These are phyloP conservation scores for Dendrobium catenatum DNA, from an alignment of 106 monocot species.

Conservation along the genomic window DNA sequence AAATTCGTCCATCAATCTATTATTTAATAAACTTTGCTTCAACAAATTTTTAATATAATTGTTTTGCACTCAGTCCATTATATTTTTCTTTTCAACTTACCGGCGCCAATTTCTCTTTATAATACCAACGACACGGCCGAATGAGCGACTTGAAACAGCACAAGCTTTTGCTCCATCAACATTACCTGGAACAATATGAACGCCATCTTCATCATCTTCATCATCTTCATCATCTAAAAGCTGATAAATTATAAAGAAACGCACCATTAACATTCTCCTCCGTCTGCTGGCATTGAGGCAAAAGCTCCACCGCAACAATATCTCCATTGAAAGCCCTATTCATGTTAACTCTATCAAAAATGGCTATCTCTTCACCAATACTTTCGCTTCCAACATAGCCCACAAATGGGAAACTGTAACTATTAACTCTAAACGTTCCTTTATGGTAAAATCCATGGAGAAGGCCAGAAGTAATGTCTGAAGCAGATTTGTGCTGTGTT, in stretches of 20 bases:
- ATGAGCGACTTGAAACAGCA: constrained; percentile 45
- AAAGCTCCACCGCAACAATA: constrained; percentile 89
- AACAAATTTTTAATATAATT: too few relatives aligned
- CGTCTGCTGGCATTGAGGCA: constrained; percentile 81
- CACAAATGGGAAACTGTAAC: constrained; percentile 84
- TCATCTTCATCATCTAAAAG: constrained; percentile 29
- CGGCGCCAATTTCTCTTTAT: constrained; percentile 97
- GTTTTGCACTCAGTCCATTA: too few relatives aligned
- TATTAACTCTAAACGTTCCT: constrained; percentile 91
- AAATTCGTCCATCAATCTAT: too few relatives aligned
- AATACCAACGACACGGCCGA: constrained; percentile 80
- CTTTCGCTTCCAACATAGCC: constrained; percentile 99
- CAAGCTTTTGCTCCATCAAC: constrained; percentile 63
- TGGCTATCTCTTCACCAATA: constrained; percentile 96
- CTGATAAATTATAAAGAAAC: background rate
- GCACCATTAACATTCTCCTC: constrained; percentile 68
- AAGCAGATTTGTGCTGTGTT: constrained; percentile 95
- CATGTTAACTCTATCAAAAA: constrained; percentile 73
- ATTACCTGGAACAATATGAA: constrained; percentile 80
- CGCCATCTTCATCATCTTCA: constrained; percentile 83
- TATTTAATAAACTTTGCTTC: too few relatives aligned
- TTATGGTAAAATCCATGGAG: constrained; percentile 87
- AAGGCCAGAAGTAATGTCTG: constrained; percentile 86
- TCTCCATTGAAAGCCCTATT: constrained; percentile 99
- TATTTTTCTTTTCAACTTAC: constrained; percentile 41